Percentiles rank a stretch among this genome's conserved stretches.
Conservation (phyloP, 768 basidiomycete species). For the Phlebiopsis gigantea region DNA sequence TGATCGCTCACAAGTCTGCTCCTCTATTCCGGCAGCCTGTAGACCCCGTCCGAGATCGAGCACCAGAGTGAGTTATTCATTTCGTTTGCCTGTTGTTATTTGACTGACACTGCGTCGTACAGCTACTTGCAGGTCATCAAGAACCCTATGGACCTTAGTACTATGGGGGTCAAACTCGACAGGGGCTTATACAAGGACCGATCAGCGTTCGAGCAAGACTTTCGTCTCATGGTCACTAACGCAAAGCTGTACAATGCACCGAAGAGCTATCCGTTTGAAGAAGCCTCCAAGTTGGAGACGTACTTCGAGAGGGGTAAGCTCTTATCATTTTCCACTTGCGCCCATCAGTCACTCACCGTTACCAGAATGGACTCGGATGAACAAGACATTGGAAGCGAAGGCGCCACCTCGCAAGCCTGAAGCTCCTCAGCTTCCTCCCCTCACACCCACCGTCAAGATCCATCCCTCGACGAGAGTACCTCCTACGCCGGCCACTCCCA, state of each 20-base stretch:
- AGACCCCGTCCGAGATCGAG: conserved; percentile 91
- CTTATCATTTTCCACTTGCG: not conserved
- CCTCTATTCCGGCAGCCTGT: conserved; percentile 80
- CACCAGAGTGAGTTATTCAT: conserved; percentile 70
- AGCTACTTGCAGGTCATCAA: conserved; percentile 92
- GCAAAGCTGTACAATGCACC: conserved; percentile 79
- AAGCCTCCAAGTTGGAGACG: conserved; percentile 68
- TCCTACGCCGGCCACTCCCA: conserved; percentile 10
- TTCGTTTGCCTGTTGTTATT: no score
- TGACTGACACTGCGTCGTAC: conserved; percentile 9
- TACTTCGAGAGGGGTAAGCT: conserved; percentile 84
- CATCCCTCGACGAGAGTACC: not conserved
- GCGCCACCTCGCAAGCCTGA: conserved; percentile 28
- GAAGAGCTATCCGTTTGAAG: conserved; percentile 67
- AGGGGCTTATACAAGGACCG: conserved; percentile 83
- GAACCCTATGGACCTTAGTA: conserved; percentile 91
- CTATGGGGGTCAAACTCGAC: conserved; percentile 81
- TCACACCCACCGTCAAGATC: conserved; percentile 13
- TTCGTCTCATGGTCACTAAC: conserved; percentile 83
- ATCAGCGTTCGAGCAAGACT: conserved; percentile 79
- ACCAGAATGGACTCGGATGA: conserved; percentile 83
- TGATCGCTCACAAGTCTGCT: conserved; percentile 70
- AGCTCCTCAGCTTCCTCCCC: conserved; percentile 11
- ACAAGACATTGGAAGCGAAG: conserved; percentile 72
- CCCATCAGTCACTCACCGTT: not conserved